These are phyloP conservation scores for Albizia julibrissin DNA, from an alignment of 306 rosid genomes.

Conservation along the genomic window DNA sequence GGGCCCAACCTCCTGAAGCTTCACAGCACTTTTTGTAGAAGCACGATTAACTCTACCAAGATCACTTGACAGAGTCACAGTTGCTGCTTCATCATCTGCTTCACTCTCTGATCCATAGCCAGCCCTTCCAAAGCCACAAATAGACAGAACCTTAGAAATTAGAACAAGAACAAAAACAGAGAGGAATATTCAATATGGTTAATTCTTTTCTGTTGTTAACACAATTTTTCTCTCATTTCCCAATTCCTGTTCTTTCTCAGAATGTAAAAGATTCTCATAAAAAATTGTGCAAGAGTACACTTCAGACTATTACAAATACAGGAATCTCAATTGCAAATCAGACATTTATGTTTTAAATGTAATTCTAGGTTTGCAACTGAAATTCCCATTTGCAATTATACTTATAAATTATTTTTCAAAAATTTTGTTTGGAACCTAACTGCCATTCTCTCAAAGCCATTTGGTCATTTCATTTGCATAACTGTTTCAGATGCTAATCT, in stretches of 20 bases:
- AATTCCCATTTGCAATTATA: background rate
- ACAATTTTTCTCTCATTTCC: conserved; percentile 13
- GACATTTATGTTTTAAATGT: background rate
- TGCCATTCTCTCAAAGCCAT: background rate
- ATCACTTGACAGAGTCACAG: conserved; percentile 72
- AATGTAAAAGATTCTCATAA: background rate
- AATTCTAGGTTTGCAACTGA: too few species aligned
- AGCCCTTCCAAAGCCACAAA: conserved; percentile 58
- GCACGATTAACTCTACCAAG: conserved; percentile 84
- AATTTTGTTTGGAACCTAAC: background rate
- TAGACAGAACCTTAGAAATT: conserved; percentile 11
- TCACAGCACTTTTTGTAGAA: conserved; percentile 89
- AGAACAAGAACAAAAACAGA: background rate
- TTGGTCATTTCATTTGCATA: background rate
- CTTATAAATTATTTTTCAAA: background rate
- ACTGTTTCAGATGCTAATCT: background rate
- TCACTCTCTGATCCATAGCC: conserved; percentile 99
- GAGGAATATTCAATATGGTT: conserved; percentile 3
- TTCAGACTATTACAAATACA: too few species aligned
- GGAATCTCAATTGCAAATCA: background rate
- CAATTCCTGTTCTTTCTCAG: background rate
- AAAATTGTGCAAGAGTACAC: background rate
- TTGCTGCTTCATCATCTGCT: conserved; percentile 94
- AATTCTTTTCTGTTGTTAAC: background rate
- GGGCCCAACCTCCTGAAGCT: conserved; percentile 97